phyloP scores from a whole-genome alignment of 225 moss, liverwort and hornwort species.

The Thuidium tamariscinum region DNA sequence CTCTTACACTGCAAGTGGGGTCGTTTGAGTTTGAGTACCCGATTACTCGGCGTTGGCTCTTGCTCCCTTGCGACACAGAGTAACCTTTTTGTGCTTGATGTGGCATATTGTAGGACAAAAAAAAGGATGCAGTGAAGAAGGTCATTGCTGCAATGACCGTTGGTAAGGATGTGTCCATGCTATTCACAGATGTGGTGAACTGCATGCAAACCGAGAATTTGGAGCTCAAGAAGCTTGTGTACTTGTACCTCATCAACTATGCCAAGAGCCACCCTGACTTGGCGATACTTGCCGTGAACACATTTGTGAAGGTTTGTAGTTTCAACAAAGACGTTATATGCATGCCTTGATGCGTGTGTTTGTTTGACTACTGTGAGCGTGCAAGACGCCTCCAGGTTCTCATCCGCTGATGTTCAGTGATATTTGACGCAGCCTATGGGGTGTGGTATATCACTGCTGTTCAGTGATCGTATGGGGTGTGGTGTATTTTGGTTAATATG shows the following conservation, averaged over 20 bases:
- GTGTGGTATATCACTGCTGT: background rate
- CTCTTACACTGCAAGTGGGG: background rate
- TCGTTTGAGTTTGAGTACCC: background rate
- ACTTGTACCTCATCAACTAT: conserved; percentile 98
- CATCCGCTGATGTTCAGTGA: background rate
- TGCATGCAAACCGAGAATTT: conserved; percentile 99
- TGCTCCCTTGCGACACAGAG: background rate
- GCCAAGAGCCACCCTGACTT: conserved; percentile 99
- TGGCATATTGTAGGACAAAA: conserved; percentile 63
- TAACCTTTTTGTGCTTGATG: background rate
- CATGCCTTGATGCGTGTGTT: background rate
- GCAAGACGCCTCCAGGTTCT: background rate
- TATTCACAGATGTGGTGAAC: conserved; percentile 98
- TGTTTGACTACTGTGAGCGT: background rate
- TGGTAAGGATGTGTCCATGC: conserved; percentile 97
- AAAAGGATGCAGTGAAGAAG: conserved; percentile 98
- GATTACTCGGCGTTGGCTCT: background rate
- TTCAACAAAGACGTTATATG: background rate
- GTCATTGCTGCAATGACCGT: conserved; percentile 99
- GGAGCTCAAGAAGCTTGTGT: conserved; percentile 99
- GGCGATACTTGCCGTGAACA: conserved; percentile 98
- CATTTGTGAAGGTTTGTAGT: conserved; percentile 87
- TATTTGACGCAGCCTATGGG: background rate
- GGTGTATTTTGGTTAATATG: background rate
- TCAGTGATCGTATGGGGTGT: background rate